Conservation (phyloP, 2,329 filamentous ascomycete genomes). For the Diaporthe sp. region DNA sequence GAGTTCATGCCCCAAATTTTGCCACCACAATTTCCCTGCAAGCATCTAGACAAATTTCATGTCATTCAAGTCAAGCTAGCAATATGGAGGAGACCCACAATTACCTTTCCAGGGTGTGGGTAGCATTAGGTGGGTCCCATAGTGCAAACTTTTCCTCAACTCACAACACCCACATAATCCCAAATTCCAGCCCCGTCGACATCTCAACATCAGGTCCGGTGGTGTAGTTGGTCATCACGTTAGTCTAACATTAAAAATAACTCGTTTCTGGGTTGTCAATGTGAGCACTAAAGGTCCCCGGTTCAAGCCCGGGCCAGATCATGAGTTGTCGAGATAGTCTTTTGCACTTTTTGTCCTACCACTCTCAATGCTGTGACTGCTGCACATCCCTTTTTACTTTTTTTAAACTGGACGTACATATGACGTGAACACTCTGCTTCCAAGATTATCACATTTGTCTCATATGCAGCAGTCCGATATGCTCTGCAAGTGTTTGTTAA, state of each 20-base stretch:
- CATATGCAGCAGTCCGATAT: too few species aligned
- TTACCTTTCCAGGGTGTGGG: neutral
- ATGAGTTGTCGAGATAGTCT: neutral
- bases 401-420: too few species aligned
- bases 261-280: neutral
- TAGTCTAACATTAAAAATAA: conserved; percentile 26
- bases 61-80: too few species aligned
- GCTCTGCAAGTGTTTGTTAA: too few species aligned
- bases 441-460: too few species aligned
- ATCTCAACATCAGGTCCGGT: conserved; percentile 25
- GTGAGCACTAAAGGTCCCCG: conserved; percentile 31
- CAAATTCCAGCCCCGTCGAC: conserved; percentile 1
- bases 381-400: too few species aligned
- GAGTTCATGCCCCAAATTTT: neutral
- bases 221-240: conserved; percentile 36
- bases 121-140: neutral
- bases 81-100: neutral
- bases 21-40: neutral
- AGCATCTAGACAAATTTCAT: neutral
- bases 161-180: neutral
- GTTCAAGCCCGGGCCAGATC: conserved; percentile 35
- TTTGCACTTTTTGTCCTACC: conserved; percentile 16
- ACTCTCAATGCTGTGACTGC: too few species aligned
- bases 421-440: too few species aligned
- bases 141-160: neutral